Percentiles rank a stretch among this genome's conserved stretches.
These are phyloP conservation scores for Hymenoscyphus linearis DNA, from an alignment of 2,329 filamentous ascomycete species.

Conservation along the genomic window DNA sequence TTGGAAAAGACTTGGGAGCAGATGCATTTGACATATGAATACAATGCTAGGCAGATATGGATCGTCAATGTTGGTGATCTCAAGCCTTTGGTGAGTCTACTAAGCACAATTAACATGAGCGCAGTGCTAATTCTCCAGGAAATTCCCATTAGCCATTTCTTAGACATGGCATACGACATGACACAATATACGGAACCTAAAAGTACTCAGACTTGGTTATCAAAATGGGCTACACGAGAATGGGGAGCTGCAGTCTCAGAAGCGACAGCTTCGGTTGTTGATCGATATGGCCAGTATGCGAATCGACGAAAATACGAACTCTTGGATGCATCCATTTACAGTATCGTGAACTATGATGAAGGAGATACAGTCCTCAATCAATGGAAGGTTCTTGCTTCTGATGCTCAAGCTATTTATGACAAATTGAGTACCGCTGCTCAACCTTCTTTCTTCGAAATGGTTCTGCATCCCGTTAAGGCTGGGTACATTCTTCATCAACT, in stretches of 20 bases:
- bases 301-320: conserved; percentile 16
- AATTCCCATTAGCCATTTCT: conserved; percentile 13
- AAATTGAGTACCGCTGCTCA: conserved; percentile 9
- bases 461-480: conserved; percentile 16
- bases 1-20: conserved; percentile 52
- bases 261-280: conserved; percentile 11
- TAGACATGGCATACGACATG: conserved; percentile 19
- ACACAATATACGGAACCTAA: conserved; percentile 7
- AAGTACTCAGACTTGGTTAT: conserved; percentile 10
- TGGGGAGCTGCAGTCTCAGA: conserved; percentile 10
- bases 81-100: conserved; percentile 46
- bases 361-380: conserved; percentile 9
- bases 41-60: conserved; percentile 49
- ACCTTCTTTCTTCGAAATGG: conserved; percentile 17
- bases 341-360: conserved; percentile 16
- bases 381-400: conserved; percentile 10
- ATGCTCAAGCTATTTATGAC: conserved; percentile 13
- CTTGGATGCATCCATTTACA: conserved; percentile 13
- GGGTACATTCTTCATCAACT: conserved; percentile 13
- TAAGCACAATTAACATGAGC: not conserved
- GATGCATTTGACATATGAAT: conserved; percentile 52
- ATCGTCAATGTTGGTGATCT: conserved; percentile 58
- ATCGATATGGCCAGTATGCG: conserved; percentile 11
- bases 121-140: conserved; percentile 6
- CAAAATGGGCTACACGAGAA: conserved; percentile 13